These are phyloP conservation scores for Crepidotus variabilis DNA, from an alignment of 768 basidiomycete genomes.

Conservation along the genomic window DNA sequence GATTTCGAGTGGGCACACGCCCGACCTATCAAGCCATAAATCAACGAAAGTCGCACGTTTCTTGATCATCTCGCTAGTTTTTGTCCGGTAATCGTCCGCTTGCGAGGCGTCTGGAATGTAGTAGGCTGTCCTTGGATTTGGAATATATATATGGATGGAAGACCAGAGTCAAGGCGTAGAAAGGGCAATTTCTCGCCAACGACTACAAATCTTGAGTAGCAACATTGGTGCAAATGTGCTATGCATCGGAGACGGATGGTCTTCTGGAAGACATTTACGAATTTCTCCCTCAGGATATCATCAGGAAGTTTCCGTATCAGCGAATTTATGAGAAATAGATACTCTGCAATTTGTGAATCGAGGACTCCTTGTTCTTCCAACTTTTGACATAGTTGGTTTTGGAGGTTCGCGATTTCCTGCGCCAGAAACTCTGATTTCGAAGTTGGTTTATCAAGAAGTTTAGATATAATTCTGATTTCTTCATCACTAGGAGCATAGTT, in stretches of 20 bases:
- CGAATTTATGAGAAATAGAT: constrained; percentile 1
- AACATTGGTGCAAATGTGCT: too few relatives aligned
- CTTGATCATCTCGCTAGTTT: not conserved
- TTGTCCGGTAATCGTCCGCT: not conserved
- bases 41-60: not conserved
- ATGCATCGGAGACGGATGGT: too few relatives aligned
- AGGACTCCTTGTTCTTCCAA: not conserved
- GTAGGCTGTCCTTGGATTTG: not conserved
- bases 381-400: not conserved
- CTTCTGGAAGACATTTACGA: too few relatives aligned
- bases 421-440: too few relatives aligned
- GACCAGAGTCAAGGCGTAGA: constrained; percentile 20
- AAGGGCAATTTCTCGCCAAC: too few relatives aligned
- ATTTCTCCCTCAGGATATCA: constrained; percentile 19
- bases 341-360: not conserved
- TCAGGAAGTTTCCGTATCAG: constrained; percentile 14
- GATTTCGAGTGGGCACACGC: not conserved
- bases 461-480: not conserved
- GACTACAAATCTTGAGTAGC: too few relatives aligned
- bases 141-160: constrained; percentile 13
- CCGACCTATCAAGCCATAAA: not conserved
- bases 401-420: not conserved
- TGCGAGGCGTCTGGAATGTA: not conserved
- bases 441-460: not conserved
- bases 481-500: not conserved